Base-by-base conservation (phyloP, 805 yeast species). In the Candida rishiriensis region DNA sequence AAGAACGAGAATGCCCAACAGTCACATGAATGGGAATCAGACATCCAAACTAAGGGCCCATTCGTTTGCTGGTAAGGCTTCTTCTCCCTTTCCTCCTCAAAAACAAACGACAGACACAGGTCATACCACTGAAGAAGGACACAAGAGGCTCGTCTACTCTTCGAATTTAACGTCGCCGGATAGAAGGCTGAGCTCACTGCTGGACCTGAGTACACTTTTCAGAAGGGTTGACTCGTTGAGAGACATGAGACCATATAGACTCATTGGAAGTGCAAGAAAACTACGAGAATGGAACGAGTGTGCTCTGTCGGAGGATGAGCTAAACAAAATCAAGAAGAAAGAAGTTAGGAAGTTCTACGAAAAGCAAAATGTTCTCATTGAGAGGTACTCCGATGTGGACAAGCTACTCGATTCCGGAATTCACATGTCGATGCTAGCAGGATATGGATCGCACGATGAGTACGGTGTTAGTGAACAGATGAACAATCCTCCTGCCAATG, bases 371-470 rank as follows among this genome's bases (percentile, higher is more conserved):
- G 76, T 70, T 35, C 57, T 80, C 41, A 77, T 85, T 41, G 75
- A 72, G 18, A 67, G 77, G 42, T 83, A 76, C 54, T 60, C 61
- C 32, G 83, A 77, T 46, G 78, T 85, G 21, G 95, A 85, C 57
- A 66, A 69, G 40, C 66, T 85, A 41, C 68, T 85, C 38, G 93
- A 84, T 55, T 76, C 87, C 3, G 89, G 89, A 1, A 72, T 85
- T 45, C 85, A 81, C 51, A 71, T 73, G 47, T 69, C 75, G 36
- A 81, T 85, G 81, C 70, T 86, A 41, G 69, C 76, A 38, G 79
- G 75, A 40, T 85, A 85, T 53, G 79, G 76, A 3, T 69, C 66
- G 29, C 71, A 68, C 39, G 50, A 51, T 11, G 26, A 31, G 2
- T 40, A 37, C 1, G 45, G 35, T 10, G 46, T 40, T n/a, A 18